phyloP scores from a whole-genome alignment of 805 yeast species.

The Sugiyamaella floridensis region DNA sequence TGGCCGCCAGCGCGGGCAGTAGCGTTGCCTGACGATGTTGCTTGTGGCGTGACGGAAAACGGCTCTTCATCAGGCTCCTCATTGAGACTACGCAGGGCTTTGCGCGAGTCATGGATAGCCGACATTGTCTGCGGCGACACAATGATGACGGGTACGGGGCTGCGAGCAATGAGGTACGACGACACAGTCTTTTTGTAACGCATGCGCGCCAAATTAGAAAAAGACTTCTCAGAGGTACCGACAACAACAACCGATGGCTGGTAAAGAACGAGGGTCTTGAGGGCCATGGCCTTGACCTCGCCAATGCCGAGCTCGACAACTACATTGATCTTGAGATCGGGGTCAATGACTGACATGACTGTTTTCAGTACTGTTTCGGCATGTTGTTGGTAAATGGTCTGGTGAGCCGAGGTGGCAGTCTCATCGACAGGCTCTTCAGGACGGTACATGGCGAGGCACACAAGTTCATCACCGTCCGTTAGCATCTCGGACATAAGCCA shows the following conservation, averaged over 20 bases:
- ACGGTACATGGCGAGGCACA: slow-evolving; percentile 17
- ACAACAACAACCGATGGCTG: slow-evolving; percentile 53
- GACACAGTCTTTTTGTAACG: slow-evolving; percentile 47
- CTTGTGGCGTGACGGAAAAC: background rate
- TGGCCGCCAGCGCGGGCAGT: background rate
- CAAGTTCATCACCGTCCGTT: slow-evolving; percentile 21
- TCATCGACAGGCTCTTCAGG: slow-evolving; percentile 3
- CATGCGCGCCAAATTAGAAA: slow-evolving; percentile 52
- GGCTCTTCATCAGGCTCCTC: background rate
- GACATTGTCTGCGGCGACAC: slow-evolving; percentile 37
- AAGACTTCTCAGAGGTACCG: slow-evolving; percentile 38
- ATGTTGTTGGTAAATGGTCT: slow-evolving; percentile 12
- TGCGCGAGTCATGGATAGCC: background rate
- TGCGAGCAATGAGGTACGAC: slow-evolving; percentile 57
- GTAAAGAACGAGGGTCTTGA: slow-evolving; percentile 54
- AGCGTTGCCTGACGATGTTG: background rate
- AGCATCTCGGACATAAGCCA: slow-evolving; percentile 17
- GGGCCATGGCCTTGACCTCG: slow-evolving; percentile 46
- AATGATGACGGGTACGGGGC: slow-evolving; percentile 59
- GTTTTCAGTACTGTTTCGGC: slow-evolving; percentile 14
- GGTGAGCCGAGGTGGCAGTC: background rate
- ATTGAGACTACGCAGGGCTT: background rate
- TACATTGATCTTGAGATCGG: slow-evolving; percentile 25
- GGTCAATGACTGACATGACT: slow-evolving; percentile 11
- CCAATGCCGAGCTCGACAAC: slow-evolving; percentile 59